Percentiles rank a stretch among this genome's conserved stretches.
Conservation (phyloP, 139 green algal genomes). For the Nannochloris sp. region DNA sequence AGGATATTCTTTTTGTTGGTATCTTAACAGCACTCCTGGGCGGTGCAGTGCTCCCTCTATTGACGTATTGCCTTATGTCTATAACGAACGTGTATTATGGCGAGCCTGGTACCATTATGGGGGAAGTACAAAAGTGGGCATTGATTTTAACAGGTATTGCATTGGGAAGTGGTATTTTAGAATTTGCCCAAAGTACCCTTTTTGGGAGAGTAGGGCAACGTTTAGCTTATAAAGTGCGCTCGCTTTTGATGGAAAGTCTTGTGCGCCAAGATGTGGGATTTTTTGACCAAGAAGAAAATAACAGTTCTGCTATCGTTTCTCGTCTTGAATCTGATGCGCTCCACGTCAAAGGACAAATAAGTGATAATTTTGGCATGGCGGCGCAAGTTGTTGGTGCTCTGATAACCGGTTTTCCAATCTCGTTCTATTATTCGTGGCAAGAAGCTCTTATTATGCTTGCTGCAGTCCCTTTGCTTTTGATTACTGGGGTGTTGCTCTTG, state of each 20-base stretch:
- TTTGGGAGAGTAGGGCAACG: slow-evolving; percentile 45
- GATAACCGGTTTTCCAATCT: too few species aligned
- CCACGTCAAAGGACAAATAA: slow-evolving; percentile 29
- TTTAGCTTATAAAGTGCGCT: slow-evolving; percentile 48
- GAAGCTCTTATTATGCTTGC: too few species aligned
- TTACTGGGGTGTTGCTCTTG: too few species aligned
- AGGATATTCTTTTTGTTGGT: too few species aligned
- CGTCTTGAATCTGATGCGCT: slow-evolving; percentile 53
- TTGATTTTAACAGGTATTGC: slow-evolving; percentile 57
- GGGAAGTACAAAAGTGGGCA: slow-evolving; percentile 31
- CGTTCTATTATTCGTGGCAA: too few species aligned
- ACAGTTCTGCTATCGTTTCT: slow-evolving; percentile 43
- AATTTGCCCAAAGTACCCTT: slow-evolving; percentile 20
- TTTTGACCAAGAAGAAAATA: slow-evolving; percentile 43
- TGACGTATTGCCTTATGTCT: slow-evolving; percentile 44
- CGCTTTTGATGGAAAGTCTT: slow-evolving; percentile 48
- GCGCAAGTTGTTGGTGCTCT: too few species aligned
- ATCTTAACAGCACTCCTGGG: too few species aligned
- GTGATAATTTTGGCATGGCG: slow-evolving; percentile 22
- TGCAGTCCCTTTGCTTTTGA: too few species aligned
- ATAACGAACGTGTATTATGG: slow-evolving; percentile 39
- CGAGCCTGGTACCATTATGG: slow-evolving; percentile 5
- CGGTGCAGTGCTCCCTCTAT: slow-evolving; percentile 62
- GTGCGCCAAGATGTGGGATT: slow-evolving; percentile 36
- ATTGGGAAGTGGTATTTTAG: slow-evolving; percentile 20